Base-by-base conservation (phyloP, 768 basidiomycete species). In the Mycena metata region DNA sequence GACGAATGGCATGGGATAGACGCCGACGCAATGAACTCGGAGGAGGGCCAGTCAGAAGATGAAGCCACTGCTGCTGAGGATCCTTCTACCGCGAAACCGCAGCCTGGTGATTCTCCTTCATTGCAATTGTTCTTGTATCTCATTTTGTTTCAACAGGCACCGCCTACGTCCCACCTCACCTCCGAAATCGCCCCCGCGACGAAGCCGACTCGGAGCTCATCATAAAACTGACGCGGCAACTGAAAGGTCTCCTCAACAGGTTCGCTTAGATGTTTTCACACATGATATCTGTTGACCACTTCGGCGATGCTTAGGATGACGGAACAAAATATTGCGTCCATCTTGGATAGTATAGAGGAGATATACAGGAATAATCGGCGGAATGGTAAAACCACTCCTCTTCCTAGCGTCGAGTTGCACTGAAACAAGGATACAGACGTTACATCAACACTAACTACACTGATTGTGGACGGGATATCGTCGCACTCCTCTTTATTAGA, bases 181-280 rank as follows among this genome's bases (percentile, higher is more conserved):
- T 95, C 3, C 87, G 94, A 36, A 84, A 85, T 45, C 74, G 76
- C 35, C 42, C 58, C 43, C 67, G 71, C 24, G 71, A 73, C 67
- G 75, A 77, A 21, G 70, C 77, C 21, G 72, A 76, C n/a, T 81
- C 84, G 3, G 83, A 83, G 43, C 79, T 78, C 17, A 74, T 81
- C 26, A 69, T 83, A 15, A 93, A 92, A 78, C 83, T 98, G 41
- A 87, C 83, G 3, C 85, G 91, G 52, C 93, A 92, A 72, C 79
- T 95, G 33, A 96, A 98, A 80, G 96, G 96, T 76, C 79, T 96
- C 19, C 84, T 98, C 54, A 98, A 98, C 79, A 87, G 93, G 95
- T 94, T 73, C 50, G 83, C 49, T 24, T 15, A 45, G 56, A 39
- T 41, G 45, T 15, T 39, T 41, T 17, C 19, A 19, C 33, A 39